Conservation (phyloP, 805 yeast genomes). For the Maudiozyma turicensis region DNA sequence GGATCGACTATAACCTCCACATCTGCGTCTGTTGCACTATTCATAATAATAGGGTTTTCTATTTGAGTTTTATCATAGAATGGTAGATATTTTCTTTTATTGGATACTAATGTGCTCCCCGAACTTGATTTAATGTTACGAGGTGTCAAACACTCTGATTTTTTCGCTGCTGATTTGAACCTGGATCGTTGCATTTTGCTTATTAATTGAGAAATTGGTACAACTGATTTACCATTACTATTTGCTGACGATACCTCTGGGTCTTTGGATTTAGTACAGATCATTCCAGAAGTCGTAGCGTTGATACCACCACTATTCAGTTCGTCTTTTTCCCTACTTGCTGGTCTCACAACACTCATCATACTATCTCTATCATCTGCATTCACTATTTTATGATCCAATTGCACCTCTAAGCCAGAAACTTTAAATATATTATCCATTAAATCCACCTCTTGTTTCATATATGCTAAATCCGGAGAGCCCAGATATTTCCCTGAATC, state of each 20-base stretch:
- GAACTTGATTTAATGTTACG: background rate
- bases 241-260: background rate
- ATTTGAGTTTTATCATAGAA: conserved; percentile 31
- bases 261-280: too few relatives aligned
- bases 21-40: conserved; percentile 22
- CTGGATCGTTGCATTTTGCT: background rate
- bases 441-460: conserved; percentile 10
- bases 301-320: background rate
- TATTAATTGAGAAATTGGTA: background rate
- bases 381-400: conserved; percentile 38
- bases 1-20: conserved; percentile 56
- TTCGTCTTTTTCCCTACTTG: background rate
- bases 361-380: conserved; percentile 9
- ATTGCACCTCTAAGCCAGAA: conserved; percentile 54
- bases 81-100: conserved; percentile 21
- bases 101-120: background rate
- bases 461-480: conserved; percentile 10
- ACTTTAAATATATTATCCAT: conserved; percentile 37
- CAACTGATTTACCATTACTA: background rate
- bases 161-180: background rate
- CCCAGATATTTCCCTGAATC: conserved; percentile 26
- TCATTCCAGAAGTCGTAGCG: too few relatives aligned
- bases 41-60: conserved; percentile 36
- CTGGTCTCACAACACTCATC: background rate
- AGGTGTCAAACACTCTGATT: background rate